A percentile compares a stretch with the other conserved stretches of the same genome.
phyloP scores from a whole-genome alignment of 257 asterid species.

The Solanum arcanum region DNA sequence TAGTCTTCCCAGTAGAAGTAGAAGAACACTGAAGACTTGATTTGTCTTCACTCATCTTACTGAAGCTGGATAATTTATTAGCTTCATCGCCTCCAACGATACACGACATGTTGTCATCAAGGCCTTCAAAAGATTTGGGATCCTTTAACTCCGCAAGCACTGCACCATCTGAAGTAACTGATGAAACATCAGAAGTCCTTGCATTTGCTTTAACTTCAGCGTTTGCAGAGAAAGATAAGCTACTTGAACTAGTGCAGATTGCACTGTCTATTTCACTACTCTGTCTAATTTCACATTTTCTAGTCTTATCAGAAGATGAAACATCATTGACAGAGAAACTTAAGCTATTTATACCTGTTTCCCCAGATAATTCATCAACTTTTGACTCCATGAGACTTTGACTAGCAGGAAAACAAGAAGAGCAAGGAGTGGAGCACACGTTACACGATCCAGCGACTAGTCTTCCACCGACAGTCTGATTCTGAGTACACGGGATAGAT shows the following conservation, averaged over 20 bases:
- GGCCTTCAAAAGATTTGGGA: slow-evolving; percentile 34
- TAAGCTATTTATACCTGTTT: slow-evolving; percentile 26
- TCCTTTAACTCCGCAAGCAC: slow-evolving; percentile 32
- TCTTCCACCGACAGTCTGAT: slow-evolving; percentile 16
- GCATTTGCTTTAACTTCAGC: slow-evolving; percentile 33
- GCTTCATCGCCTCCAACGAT: slow-evolving; percentile 30
- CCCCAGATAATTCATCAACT: slow-evolving; percentile 52
- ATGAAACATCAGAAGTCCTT: slow-evolving; percentile 34
- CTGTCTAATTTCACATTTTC: slow-evolving; percentile 28
- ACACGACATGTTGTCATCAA: slow-evolving; percentile 50
- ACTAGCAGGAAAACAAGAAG: slow-evolving; percentile 50
- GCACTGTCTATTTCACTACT: slow-evolving; percentile 31
- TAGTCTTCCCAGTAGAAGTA: background rate
- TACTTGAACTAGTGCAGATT: slow-evolving; percentile 32
- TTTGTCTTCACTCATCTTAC: slow-evolving; percentile 1
- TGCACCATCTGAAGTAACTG: slow-evolving; percentile 33
- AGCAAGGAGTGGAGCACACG: slow-evolving; percentile 63
- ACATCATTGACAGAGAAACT: slow-evolving; percentile 11
- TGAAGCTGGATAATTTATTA: slow-evolving; percentile 3
- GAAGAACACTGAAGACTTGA: slow-evolving; percentile 7
- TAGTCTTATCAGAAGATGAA: slow-evolving; percentile 2
- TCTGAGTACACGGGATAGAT: slow-evolving; percentile 15
- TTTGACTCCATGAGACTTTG: slow-evolving; percentile 43
- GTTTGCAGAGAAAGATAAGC: slow-evolving; percentile 44
- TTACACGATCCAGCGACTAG: slow-evolving; percentile 46